phyloP scores from a whole-genome alignment of 2,329 filamentous ascomycete genomes.

The Trichophyton simii region DNA sequence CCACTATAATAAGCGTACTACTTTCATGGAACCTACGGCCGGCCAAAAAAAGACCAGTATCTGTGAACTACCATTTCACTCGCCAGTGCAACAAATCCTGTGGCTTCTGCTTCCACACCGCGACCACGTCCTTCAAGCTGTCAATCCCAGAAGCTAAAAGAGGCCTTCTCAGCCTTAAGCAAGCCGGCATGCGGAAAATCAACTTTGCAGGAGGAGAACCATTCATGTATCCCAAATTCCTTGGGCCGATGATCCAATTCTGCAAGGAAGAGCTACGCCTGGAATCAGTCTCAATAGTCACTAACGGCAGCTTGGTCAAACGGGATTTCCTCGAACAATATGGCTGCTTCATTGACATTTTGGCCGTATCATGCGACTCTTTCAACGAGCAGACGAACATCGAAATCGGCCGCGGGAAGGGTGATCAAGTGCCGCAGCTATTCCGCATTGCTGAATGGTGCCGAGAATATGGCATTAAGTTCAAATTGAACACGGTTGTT shows the following conservation, averaged over 20 bases:
- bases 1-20: background rate
- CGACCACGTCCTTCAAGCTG: conserved; percentile 35
- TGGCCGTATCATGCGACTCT: conserved; percentile 46
- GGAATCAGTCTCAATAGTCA: conserved; percentile 43
- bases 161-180: conserved; percentile 35
- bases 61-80: conserved; percentile 38
- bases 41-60: conserved; percentile 17
- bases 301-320: conserved; percentile 40
- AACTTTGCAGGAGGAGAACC: conserved; percentile 47
- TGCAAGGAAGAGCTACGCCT: conserved; percentile 39
- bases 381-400: conserved; percentile 41
- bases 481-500: conserved; percentile 48
- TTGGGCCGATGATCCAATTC: conserved; percentile 35
- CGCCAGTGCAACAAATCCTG: conserved; percentile 40
- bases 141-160: conserved; percentile 31
- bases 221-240: conserved; percentile 37
- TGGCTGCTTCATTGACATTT: conserved; percentile 38
- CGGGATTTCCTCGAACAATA: conserved; percentile 33
- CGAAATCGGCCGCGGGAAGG: conserved; percentile 40
- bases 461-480: conserved; percentile 36
- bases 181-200: conserved; percentile 44
- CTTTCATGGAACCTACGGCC: background rate
- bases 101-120: conserved; percentile 48
- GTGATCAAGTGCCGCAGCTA: conserved; percentile 36
- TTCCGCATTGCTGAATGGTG: conserved; percentile 37